A percentile compares a stretch with the other conserved stretches of the same genome.
These are phyloP conservation scores for Cnidoscolus chayamansa DNA, from an alignment of 441 rosid genomes.

Conservation along the genomic window DNA sequence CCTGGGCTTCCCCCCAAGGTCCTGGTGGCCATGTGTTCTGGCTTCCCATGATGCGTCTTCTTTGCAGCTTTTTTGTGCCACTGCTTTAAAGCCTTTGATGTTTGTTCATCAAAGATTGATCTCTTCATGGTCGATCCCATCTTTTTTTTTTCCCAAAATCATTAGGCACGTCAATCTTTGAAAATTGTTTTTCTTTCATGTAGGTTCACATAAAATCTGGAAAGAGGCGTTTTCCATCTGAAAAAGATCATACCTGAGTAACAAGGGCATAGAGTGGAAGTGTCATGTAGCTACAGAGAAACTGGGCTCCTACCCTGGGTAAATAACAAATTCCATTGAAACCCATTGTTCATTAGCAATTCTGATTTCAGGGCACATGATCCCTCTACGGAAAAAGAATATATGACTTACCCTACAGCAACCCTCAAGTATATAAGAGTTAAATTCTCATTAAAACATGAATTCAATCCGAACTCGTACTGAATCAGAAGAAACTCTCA, in stretches of 20 bases:
- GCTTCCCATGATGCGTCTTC: conserved; percentile 43
- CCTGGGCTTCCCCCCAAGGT: conserved; percentile 30
- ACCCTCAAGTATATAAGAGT: conserved; percentile 44
- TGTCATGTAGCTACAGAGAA: conserved; percentile 87
- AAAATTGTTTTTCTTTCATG: neutral
- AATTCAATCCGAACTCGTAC: conserved; percentile 86
- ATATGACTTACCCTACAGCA: conserved; percentile 56
- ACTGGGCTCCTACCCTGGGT: conserved; percentile 67
- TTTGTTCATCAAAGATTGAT: conserved; percentile 90
- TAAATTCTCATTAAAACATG: conserved; percentile 69
- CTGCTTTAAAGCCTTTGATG: conserved; percentile 69
- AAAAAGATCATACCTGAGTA: conserved; percentile 57
- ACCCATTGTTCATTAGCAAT: neutral
- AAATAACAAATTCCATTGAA: neutral
- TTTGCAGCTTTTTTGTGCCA: conserved; percentile 76
- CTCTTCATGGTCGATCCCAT: conserved; percentile 98
- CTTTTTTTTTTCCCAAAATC: conserved; percentile 37
- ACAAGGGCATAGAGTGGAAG: conserved; percentile 98
- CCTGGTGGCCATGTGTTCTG: conserved; percentile 21
- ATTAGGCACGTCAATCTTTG: neutral
- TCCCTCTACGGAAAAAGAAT: too few species aligned
- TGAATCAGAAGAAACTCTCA: conserved; percentile 32
- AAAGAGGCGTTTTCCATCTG: neutral
- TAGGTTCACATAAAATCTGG: neutral
- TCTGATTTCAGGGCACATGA: neutral